Evolutionary conservation across 148 eudicot genomes (phyloP).

Genomic region (Vaccinium myrtillus): DNA sequence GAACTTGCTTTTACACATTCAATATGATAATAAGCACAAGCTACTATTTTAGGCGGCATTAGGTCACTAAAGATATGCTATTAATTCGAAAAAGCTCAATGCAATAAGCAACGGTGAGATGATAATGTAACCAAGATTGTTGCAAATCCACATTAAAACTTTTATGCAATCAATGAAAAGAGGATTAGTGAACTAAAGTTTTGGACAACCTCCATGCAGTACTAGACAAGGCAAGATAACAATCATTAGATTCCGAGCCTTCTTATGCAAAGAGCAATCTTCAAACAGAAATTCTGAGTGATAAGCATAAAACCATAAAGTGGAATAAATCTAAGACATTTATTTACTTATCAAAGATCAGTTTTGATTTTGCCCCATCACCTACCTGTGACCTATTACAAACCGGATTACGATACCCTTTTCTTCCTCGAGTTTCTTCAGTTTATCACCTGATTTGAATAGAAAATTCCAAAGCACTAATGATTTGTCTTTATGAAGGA

Average conservation of each 20-base stretch:
- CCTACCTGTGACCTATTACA: constrained; percentile 91
- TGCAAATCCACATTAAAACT: not conserved
- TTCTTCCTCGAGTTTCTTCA: constrained; percentile 83
- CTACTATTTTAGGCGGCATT: not conserved
- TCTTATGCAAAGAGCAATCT: not conserved
- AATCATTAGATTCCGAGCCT: not conserved
- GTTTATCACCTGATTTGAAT: constrained; percentile 55
- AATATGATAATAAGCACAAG: not conserved
- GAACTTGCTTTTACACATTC: not conserved
- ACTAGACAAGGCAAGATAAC: not conserved
- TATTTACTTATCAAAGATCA: not conserved
- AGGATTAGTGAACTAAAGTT: not conserved
- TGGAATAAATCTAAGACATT: not conserved
- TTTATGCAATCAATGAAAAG: not conserved
- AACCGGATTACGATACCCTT: constrained; percentile 84
- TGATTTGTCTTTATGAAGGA: not conserved
- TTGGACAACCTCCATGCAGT: not conserved
- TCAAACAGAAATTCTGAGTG: not conserved
- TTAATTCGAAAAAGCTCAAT: not conserved
- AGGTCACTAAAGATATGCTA: not conserved
- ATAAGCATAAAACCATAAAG: not conserved
- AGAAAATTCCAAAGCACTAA: not conserved
- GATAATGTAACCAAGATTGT: not conserved
- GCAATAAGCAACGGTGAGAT: not conserved
- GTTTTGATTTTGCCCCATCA: not conserved